Base-by-base conservation (phyloP, 106 monocot species). In the Dendrobium chrysotoxum region DNA sequence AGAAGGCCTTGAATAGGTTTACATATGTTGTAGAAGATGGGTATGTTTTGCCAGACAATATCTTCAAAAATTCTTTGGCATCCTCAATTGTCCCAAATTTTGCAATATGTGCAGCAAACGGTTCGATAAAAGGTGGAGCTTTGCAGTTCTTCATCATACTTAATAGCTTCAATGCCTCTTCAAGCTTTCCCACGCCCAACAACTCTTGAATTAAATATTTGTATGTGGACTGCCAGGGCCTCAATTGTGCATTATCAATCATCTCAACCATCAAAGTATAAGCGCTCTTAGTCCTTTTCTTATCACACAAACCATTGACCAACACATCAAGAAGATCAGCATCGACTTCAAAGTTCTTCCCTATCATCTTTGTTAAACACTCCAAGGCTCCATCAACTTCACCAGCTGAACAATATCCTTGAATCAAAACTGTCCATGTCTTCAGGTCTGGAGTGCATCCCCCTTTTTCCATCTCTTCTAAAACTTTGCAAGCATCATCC, bases 361-460 rank as follows among this genome's bases (percentile, higher is more conserved):
- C 87, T 9, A 89, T 35, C 98, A 98, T 95, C 78, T 86, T 89
- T 16, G 85, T 79, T 54, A 98, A 77, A 40, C 80, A 92, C 79
- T 81, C 85, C 4, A 94, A 55, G 2, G 94, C 94, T 78, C 75
- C 77, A 41, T 89, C 91, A 6, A 95, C 81, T 71, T 95, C 91
- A 4, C 91, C 88, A 0, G 73, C 83, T 0, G 28, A 75, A 55
- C 87, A 94, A 50, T 89, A 92, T 75, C 98, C 98, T 78, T 92
- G 90, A 57, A 98, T 91, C 75, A 98, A 82, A 39, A 95, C 46
- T 0, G 94, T 95, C 98, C 98, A 98, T 6, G 98, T 98, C 89
- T 89, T 94, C 18, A 98, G 79, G 81, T 98, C 98, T 7, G 98
- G 98, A 9, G 70, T 76, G 57, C 94, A 92, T 30, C 83, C 98